These are phyloP conservation scores for Nothophoma quercina DNA, from an alignment of 2,329 filamentous ascomycete genomes.

Conservation along the genomic window DNA sequence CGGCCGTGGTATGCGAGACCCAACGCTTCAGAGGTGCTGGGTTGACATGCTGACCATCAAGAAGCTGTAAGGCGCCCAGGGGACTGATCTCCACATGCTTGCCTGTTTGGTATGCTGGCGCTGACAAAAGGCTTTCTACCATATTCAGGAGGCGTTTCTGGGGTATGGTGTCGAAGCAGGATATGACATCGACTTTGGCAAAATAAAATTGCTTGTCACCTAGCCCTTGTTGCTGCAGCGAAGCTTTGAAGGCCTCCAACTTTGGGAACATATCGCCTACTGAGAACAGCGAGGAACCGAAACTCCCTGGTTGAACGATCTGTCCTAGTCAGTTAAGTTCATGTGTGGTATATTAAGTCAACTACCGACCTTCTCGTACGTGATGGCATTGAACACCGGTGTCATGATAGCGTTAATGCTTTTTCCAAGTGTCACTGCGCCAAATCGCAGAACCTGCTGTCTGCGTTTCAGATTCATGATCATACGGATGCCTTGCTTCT, in stretches of 20 bases:
- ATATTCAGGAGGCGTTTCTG: slow-evolving; percentile 76
- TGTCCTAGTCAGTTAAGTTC: slow-evolving; percentile 24
- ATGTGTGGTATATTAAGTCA: background rate
- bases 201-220: slow-evolving; percentile 71
- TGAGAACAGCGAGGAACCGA: slow-evolving; percentile 85
- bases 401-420: slow-evolving; percentile 76
- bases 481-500: slow-evolving; percentile 75
- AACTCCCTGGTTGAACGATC: slow-evolving; percentile 56
- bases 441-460: slow-evolving; percentile 60
- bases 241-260: slow-evolving; percentile 72
- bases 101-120: slow-evolving; percentile 72
- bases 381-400: slow-evolving; percentile 79
- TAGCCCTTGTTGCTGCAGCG: slow-evolving; percentile 49
- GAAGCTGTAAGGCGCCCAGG: slow-evolving; percentile 43
- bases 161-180: slow-evolving; percentile 95
- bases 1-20: slow-evolving; percentile 49
- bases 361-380: slow-evolving; percentile 72
- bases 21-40: slow-evolving; percentile 49
- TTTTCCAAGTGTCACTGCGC: slow-evolving; percentile 62
- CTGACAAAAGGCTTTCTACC: slow-evolving; percentile 64
- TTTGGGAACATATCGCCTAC: slow-evolving; percentile 80
- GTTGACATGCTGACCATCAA: slow-evolving; percentile 40
- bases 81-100: slow-evolving; percentile 78
- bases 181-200: slow-evolving; percentile 88
- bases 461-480: slow-evolving; percentile 86